Percentiles rank a stretch among this genome's conserved stretches.
These are phyloP conservation scores for Euphorbia schlechtendalii DNA, from an alignment of 441 rosid genomes.

Conservation along the genomic window DNA sequence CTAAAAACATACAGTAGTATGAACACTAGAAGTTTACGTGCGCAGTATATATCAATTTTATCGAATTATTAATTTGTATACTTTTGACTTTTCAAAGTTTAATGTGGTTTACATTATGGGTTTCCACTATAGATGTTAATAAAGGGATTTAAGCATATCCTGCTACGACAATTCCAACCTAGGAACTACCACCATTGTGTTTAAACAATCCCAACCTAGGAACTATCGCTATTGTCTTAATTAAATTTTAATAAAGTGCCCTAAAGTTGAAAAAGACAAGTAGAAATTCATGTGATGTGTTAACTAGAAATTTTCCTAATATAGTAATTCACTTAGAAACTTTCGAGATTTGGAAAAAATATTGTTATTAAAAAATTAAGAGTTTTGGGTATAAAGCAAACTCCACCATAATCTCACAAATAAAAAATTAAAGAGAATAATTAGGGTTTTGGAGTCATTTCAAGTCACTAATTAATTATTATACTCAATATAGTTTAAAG, in stretches of 20 bases:
- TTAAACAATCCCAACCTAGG: background rate
- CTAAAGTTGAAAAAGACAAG: background rate
- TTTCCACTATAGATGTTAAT: background rate
- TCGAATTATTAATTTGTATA: background rate
- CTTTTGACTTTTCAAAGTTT: slow-evolving; percentile 3
- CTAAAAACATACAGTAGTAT: background rate
- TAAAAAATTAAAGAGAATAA: background rate
- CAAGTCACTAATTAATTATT: slow-evolving; percentile 16
- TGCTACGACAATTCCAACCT: slow-evolving; percentile 25
- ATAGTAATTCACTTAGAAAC: background rate
- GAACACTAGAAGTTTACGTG: background rate
- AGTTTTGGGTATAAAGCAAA: slow-evolving; percentile 24
- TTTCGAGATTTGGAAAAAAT: background rate
- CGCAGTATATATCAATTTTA: background rate
- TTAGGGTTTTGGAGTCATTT: slow-evolving; percentile 26
- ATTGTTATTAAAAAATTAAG: background rate
- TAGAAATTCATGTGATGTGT: background rate
- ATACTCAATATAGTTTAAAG: slow-evolving; percentile 10
- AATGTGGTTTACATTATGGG: slow-evolving; percentile 5
- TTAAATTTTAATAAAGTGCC: background rate
- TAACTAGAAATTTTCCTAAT: slow-evolving; percentile 22
- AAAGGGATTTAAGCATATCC: slow-evolving; percentile 16
- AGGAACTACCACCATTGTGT: slow-evolving; percentile 6
- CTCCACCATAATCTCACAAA: slow-evolving; percentile 22
- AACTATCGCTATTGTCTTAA: background rate